Evolutionary conservation across 2,329 filamentous ascomycete species (phyloP), one percentile per base, ranked within the genome.

Genomic region (Grosmannia clavigera): DNA sequence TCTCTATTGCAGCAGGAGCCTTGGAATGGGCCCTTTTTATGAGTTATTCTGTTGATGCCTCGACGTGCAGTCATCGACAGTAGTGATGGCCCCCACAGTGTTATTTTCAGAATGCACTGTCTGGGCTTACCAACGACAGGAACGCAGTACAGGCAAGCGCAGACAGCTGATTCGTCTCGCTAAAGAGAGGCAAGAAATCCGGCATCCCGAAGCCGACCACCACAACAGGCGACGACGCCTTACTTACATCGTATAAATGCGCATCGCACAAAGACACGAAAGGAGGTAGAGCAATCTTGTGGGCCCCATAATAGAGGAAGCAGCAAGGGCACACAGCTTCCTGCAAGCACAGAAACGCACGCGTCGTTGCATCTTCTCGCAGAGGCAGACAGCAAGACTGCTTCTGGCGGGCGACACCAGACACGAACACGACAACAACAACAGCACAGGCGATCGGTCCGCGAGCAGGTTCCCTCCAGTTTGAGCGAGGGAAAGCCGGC

Each of bases 341-440:
- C 48, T 31, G 25, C 40, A 40, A 40, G 53, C 58, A 60, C 58
- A 60, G 56, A 22, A 60, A 22, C 53, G 40, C 58, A 46, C 58
- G 16, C 58, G 38, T 52, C 40, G 22, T 48, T 31, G 52, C 35
- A n/a, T 14, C 43, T 16, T 46, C 29, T 31, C 27, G 55, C 40
- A 57, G 43, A 50, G 22, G 33, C 38, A 56, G 53, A 46, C 48
- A 35, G 53, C 10, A 22, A 35, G n/a, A 11, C 31, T 19, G 10
- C 43, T 3, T 46, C 40, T 46, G 29, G 22, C 22, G 5, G 33
- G n/a, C 54, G 2, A 43, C 35, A 19, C 19, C 53, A 40, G 11
- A 56, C 7, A 56, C n/a, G 19, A 14, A 19, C 31, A 40, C 19
- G 33, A 43, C 33, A 11, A 40, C 35, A 19, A 25, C 48, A 25